Percentiles rank a stretch among this genome's conserved stretches.
Evolutionary conservation across 805 yeast genomes (phyloP).

Genomic region (Pichia paraexigua): DNA sequence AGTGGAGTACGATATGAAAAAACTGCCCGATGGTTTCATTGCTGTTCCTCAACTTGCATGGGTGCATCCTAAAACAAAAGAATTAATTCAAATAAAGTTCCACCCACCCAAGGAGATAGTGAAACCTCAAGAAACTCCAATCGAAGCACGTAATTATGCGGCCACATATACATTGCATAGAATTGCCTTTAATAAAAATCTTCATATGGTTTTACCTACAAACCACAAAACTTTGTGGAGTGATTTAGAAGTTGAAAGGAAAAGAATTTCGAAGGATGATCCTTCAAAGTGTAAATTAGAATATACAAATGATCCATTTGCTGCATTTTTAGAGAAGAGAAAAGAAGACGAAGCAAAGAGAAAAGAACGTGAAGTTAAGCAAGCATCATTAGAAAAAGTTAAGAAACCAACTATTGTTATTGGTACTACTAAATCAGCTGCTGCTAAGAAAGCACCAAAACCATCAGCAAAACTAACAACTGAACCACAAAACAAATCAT

Average conservation of each 20-base stretch:
- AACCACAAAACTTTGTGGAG: constrained; percentile 76
- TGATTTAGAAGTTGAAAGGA: constrained; percentile 56
- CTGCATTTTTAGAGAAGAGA: constrained; percentile 49
- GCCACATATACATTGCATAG: constrained; percentile 85
- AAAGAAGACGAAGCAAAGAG: constrained; percentile 35
- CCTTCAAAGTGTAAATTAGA: constrained; percentile 40
- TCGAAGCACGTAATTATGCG: constrained; percentile 84
- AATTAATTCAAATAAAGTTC: constrained; percentile 49
- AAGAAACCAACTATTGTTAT: constrained; percentile 40
- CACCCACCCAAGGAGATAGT: constrained; percentile 43
- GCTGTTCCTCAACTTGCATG: constrained; percentile 60
- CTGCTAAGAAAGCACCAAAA: neutral
- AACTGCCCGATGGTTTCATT: constrained; percentile 41
- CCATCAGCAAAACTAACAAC: neutral
- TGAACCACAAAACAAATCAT: neutral
- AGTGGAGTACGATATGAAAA: constrained; percentile 67
- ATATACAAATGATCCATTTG: constrained; percentile 74
- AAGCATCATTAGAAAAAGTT: constrained; percentile 43
- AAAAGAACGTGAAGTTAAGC: constrained; percentile 39
- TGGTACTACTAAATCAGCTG: constrained; percentile 3
- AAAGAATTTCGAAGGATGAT: constrained; percentile 37
- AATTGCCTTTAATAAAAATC: constrained; percentile 69
- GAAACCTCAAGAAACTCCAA: constrained; percentile 65
- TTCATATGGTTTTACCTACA: constrained; percentile 82
- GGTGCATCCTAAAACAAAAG: constrained; percentile 77